phyloP scores from a whole-genome alignment of 164 flowering plant genomes.

The Piper betle region DNA sequence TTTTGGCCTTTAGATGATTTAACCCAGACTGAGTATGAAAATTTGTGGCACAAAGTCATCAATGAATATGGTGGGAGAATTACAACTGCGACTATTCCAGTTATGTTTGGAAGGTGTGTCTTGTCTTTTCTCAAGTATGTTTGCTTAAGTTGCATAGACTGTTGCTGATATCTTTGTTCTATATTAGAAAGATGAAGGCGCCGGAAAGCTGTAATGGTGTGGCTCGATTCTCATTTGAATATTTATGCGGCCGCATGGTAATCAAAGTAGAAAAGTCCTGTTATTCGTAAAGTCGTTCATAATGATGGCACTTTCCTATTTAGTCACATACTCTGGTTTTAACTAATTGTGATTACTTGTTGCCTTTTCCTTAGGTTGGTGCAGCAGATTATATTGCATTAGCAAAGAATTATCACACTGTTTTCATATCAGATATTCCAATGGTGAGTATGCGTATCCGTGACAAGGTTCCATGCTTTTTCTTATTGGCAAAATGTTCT shows the following conservation, averaged over 20 bases:
- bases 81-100: conserved; percentile 41
- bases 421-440: conserved; percentile 83
- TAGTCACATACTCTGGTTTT: background rate
- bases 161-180: conserved; percentile 4
- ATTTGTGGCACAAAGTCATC: conserved; percentile 50
- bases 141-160: background rate
- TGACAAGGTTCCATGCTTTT: conserved; percentile 45
- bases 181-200: conserved; percentile 64
- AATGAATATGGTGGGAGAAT: conserved; percentile 41
- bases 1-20: conserved; percentile 52
- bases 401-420: conserved; percentile 76
- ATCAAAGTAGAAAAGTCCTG: background rate
- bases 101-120: conserved; percentile 97
- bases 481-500: background rate
- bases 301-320: background rate
- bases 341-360: background rate
- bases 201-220: conserved; percentile 82
- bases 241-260: conserved; percentile 97
- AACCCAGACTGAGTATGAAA: conserved; percentile 43
- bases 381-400: conserved; percentile 97
- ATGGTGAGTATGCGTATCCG: conserved; percentile 90
- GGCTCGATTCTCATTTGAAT: conserved; percentile 77
- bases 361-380: conserved; percentile 42
- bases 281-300: too few relatives aligned
- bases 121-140: background rate